Evolutionary conservation across 768 basidiomycete species (phyloP), one percentile per base, ranked within the genome.

Genomic region (Boletus patriciae): DNA sequence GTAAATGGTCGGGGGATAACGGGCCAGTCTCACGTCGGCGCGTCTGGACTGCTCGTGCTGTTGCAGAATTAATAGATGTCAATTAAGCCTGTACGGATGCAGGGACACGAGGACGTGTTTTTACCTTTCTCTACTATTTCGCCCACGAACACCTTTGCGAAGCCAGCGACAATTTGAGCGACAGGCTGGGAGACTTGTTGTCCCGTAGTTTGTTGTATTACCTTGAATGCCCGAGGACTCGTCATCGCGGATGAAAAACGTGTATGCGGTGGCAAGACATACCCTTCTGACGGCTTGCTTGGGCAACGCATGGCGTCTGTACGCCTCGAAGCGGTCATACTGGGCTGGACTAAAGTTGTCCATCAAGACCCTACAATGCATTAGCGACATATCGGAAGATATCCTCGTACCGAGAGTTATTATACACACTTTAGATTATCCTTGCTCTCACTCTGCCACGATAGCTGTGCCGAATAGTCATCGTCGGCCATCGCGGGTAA

Each of bases 141-240:
- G 3, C 94, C 94, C 4, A 96, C 92, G 58, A 94, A 96, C 0
- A 96, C 92, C 66, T 95, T 96, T 15, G 83, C 81, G 55, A 96
- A 89, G 58, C 94, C 94, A 6, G 92, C 92, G 3, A 95, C 88
- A 43, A 94, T 84, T 60, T 94, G 92, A 2, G 93, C 88, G 6
- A 95, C 89, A 4, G 91, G 90, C 63, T 87, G 86, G 4, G 92
- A 92, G 7, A 91, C 90, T 64, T 92, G 89, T 56, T 92, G 87
- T 16, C 87, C 87, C 0, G 86, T 76, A 1, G 83, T 82, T 71
- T 92, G 89, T 66, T 92, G 91, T 59, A 96, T 89, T 33, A 93
- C 84, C 91, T 94, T 52, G 34, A 16, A 31, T 18, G 33, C 4
- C 2, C 46, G 3, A 27, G 11, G 29, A 48, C n/a, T 38, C 36